Base-by-base conservation (phyloP, 805 yeast genomes). In the Sugiyamaella mastotermitis region DNA sequence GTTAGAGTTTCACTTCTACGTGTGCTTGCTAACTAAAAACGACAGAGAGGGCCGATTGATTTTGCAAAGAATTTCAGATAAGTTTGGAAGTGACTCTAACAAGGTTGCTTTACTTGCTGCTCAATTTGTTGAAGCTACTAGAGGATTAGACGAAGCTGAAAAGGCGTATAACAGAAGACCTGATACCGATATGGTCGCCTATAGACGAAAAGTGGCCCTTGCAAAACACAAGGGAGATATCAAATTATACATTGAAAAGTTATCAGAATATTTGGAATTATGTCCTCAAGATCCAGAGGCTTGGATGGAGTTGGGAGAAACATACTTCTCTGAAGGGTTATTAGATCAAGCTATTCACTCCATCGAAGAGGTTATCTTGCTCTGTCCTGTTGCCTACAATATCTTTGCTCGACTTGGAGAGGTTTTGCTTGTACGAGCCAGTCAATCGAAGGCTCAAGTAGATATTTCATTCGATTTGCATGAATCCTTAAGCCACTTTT, bases 271-370 rank as follows among this genome's bases (percentile, higher is more conserved):
- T 47, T 59, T 84, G 37, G 79, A 78, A 38, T 61, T 69, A 35
- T 76, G 73, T 49, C 95, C 97, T 1, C 57, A 79, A 15, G 97
- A 92, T 57, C 64, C 74, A 2, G 78, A 81, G 46, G 64, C 82
- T 2, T 86, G 94, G 95, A 68, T 77, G 33, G 94, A 84, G 58
- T 65, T 87, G 39, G 81, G 78, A 3, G 74, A 76, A 25, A 64
- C 72, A n/a, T 90, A 90, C 55, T 59, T 59, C 17, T 56, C 63
- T 10, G 44, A 69, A 6, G 87, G 87, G 1, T 77, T 78, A 52
- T 78, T 72, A 47, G 80, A 75, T 24, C 77, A 78, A 49, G 80
- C 92, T 0, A 68, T 82, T 4, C 76, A 69, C 55, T 69, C 84
- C 39, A 69, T 72, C 19, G 76, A 83, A 52, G 96, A 90, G 54